A percentile compares a stretch with the other conserved stretches of the same genome.
Conservation (phyloP, 768 basidiomycete species). For the Asterophora lycoperdoides region DNA sequence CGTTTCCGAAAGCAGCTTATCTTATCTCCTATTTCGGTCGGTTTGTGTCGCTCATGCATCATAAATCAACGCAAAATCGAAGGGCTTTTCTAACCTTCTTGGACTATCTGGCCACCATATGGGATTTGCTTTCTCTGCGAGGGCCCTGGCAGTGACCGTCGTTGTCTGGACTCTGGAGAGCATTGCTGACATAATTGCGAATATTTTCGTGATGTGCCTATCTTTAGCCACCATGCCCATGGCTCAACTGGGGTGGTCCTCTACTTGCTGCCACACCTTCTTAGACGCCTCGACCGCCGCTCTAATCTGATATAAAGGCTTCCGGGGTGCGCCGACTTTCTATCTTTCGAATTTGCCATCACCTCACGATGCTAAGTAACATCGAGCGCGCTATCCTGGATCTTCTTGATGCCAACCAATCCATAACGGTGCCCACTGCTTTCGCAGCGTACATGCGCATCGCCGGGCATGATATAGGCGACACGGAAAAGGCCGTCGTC, state of each 20-base stretch:
- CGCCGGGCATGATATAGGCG: conserved; percentile 11
- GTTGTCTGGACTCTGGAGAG: neutral
- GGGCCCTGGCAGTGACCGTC: too few relatives aligned
- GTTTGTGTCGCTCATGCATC: too few relatives aligned
- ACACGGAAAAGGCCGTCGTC: conserved; percentile 6
- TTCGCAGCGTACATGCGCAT: conserved; percentile 16
- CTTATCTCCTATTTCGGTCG: too few relatives aligned
- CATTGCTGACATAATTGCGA: neutral
- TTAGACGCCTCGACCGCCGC: neutral
- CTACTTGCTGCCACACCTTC: conserved; percentile 2
- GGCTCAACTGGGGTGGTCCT: conserved; percentile 12
- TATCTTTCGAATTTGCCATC: neutral
- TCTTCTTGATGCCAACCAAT: conserved; percentile 6
- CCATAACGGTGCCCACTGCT: conserved; percentile 14
- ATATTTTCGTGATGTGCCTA: conserved; percentile 2
- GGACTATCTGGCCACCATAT: too few relatives aligned
- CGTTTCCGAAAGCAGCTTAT: too few relatives aligned
- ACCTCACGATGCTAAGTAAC: conserved; percentile 13
- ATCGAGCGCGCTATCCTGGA: conserved; percentile 15
- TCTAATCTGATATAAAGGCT: neutral
- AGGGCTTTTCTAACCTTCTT: too few relatives aligned
- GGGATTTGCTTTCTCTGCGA: too few relatives aligned
- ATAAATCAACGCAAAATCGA: too few relatives aligned
- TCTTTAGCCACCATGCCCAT: neutral
- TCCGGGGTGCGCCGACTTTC: neutral